These are phyloP conservation scores for Rhododendron williamsianum DNA, from an alignment of 148 eudicot genomes.

Conservation along the genomic window DNA sequence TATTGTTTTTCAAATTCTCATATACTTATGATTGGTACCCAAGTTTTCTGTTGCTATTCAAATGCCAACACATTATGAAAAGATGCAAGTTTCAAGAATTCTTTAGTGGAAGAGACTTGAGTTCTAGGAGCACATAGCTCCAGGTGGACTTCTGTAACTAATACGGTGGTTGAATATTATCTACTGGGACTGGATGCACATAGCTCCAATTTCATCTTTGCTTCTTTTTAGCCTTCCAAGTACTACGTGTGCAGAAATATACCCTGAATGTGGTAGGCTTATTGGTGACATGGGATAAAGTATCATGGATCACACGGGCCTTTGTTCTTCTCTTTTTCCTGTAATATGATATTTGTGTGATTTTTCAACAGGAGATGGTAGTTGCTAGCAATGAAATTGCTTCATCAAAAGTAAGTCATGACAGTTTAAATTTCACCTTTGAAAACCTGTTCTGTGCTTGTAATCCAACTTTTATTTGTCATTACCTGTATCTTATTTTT, in stretches of 20 bases:
- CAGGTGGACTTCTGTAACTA: neutral
- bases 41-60: neutral
- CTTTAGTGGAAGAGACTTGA: neutral
- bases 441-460: neutral
- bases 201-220: too few relatives aligned
- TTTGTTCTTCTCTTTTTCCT: constrained; percentile 5
- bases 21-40: too few relatives aligned
- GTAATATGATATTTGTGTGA: neutral
- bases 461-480: neutral
- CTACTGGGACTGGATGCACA: neutral
- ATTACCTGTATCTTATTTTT: neutral
- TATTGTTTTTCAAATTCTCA: neutral
- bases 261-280: neutral
- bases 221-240: neutral
- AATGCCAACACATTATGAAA: neutral
- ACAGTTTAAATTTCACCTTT: neutral
- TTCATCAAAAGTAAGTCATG: constrained; percentile 42
- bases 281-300: neutral
- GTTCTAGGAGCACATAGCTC: neutral
- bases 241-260: neutral
- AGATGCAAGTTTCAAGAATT: constrained; percentile 2
- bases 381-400: constrained; percentile 49
- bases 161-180: neutral
- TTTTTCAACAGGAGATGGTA: constrained; percentile 58
- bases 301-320: neutral